phyloP scores from a whole-genome alignment of 2,329 filamentous ascomycete genomes.

The Zarea fungicola region DNA sequence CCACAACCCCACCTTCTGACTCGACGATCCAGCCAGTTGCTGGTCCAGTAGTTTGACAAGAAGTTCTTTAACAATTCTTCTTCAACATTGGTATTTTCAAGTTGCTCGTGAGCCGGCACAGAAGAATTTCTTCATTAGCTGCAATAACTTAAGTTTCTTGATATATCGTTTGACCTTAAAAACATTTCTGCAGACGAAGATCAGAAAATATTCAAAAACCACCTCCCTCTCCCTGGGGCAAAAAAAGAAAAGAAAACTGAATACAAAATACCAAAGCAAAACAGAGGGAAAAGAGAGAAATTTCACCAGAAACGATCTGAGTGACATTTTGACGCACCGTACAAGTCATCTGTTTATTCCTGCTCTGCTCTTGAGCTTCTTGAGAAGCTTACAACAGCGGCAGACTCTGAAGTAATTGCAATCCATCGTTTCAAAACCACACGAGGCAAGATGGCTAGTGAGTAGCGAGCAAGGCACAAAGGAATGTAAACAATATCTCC shows the following conservation, averaged over 20 bases:
- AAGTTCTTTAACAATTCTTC: not conserved
- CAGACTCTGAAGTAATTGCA: not conserved
- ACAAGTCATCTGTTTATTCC: not conserved
- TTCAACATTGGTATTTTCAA: not conserved
- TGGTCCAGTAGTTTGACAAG: not conserved
- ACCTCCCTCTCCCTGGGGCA: not conserved
- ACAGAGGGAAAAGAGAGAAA: not conserved
- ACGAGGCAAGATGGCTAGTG: conserved; percentile 6
- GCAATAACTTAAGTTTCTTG: not conserved
- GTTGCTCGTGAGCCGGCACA: not conserved
- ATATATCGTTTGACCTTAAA: not conserved
- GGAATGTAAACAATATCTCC: not conserved
- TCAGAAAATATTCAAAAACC: not conserved
- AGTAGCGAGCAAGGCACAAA: not conserved
- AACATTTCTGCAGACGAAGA: not conserved
- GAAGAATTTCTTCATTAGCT: not conserved
- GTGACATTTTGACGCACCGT: too few relatives aligned
- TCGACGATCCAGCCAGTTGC: conserved; percentile 1
- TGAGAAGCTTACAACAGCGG: not conserved
- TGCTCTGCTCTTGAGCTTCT: too few relatives aligned
- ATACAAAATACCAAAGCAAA: not conserved
- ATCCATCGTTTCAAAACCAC: too few relatives aligned
- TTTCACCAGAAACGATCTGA: not conserved
- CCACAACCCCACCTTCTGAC: conserved; percentile 10
- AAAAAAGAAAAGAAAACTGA: not conserved